These are phyloP conservation scores for Allium fistulosum DNA, from an alignment of 106 monocot species.

Conservation along the genomic window DNA sequence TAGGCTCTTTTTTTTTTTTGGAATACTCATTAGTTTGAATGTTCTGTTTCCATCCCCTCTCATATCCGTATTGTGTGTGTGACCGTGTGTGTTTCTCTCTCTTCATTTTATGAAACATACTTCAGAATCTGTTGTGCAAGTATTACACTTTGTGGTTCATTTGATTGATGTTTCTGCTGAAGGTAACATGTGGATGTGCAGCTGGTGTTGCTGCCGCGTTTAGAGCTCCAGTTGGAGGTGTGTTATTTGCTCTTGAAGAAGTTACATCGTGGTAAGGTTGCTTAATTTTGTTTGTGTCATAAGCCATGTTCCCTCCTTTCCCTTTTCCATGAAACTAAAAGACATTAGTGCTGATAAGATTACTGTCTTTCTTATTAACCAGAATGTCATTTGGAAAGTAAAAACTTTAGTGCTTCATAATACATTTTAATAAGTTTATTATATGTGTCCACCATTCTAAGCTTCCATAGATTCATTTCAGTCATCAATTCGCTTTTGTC, in stretches of 20 bases:
- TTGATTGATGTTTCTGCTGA: slow-evolving; percentile 20
- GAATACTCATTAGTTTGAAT: not conserved
- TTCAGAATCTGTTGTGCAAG: not conserved
- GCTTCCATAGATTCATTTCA: too few relatives aligned
- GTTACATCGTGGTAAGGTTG: slow-evolving; percentile 87
- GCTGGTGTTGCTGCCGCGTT: slow-evolving; percentile 99
- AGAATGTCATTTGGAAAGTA: too few relatives aligned
- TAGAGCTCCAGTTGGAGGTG: slow-evolving; percentile 98
- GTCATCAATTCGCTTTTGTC: too few relatives aligned
- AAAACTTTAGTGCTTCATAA: too few relatives aligned
- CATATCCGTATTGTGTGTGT: not conserved
- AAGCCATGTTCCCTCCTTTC: too few relatives aligned
- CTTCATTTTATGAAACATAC: not conserved
- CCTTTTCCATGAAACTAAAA: too few relatives aligned
- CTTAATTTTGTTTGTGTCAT: slow-evolving; percentile 5
- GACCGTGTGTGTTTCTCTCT: not conserved
- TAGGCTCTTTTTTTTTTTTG: not conserved
- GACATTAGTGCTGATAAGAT: too few relatives aligned
- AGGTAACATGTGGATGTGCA: slow-evolving; percentile 99
- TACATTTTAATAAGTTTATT: too few relatives aligned
- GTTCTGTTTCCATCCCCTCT: not conserved
- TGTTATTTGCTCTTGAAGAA: slow-evolving; percentile 95
- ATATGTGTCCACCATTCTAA: too few relatives aligned
- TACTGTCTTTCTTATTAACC: too few relatives aligned
- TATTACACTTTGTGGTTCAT: not conserved